These are phyloP conservation scores for Metschnikowia picachoensis DNA, from an alignment of 805 yeast species.

Conservation along the genomic window DNA sequence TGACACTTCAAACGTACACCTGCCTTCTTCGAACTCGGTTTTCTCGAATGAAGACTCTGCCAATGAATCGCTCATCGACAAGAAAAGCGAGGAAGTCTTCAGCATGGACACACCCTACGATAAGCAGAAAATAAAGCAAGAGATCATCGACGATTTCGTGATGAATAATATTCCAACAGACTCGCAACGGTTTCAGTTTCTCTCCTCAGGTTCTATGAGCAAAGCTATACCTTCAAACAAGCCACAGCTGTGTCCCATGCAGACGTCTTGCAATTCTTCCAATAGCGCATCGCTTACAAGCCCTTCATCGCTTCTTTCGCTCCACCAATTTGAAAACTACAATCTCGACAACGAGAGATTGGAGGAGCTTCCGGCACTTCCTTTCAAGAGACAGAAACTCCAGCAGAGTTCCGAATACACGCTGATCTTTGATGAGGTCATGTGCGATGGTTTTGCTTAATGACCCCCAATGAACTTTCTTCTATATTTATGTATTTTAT, in stretches of 20 bases:
- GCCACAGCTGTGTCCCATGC: neutral
- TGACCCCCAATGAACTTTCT: constrained; percentile 8
- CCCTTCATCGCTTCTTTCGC: constrained; percentile 34
- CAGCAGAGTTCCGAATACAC: constrained; percentile 15
- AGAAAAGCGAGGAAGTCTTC: constrained; percentile 9
- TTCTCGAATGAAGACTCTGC: constrained; percentile 23
- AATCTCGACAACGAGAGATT: constrained; percentile 16
- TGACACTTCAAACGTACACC: constrained; percentile 16
- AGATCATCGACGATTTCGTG: constrained; percentile 37
- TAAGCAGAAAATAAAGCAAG: constrained; percentile 32
- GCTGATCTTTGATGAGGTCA: constrained; percentile 19
- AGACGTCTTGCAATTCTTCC: constrained; percentile 4
- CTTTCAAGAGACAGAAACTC: constrained; percentile 18
- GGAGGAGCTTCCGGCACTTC: constrained; percentile 11
- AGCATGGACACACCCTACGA: constrained; percentile 13
- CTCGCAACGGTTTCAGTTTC: constrained; percentile 13
- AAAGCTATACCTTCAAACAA: neutral
- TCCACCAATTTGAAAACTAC: constrained; percentile 26
- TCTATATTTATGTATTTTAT: constrained; percentile 9
- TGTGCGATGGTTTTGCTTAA: constrained; percentile 18
- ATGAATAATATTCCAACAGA: constrained; percentile 35
- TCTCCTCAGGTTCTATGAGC: constrained; percentile 9
- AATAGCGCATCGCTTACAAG: constrained; percentile 26
- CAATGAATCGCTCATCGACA: constrained; percentile 14
- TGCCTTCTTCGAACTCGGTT: constrained; percentile 24